A percentile compares a stretch with the other conserved stretches of the same genome.
phyloP scores from a whole-genome alignment of 805 yeast species.

The Saturnispora diversa region DNA sequence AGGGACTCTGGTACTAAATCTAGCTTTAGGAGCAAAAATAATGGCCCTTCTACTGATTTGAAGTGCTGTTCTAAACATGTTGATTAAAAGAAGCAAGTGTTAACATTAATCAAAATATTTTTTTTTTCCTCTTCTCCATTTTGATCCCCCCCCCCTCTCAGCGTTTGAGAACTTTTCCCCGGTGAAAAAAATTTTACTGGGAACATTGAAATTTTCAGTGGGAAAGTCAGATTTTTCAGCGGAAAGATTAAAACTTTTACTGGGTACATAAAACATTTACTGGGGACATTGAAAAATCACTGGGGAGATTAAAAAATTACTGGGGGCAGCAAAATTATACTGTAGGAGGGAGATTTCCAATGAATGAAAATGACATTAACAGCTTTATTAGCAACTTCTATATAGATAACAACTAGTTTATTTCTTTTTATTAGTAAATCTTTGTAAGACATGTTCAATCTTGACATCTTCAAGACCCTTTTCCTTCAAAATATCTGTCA shows the following conservation, averaged over 20 bases:
- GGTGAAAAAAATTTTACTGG: not conserved
- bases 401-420: not conserved
- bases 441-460: constrained; percentile 82
- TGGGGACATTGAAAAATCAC: not conserved
- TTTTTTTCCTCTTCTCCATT: not conserved
- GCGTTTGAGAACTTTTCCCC: not conserved
- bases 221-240: too few species aligned
- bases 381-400: not conserved
- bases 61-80: not conserved
- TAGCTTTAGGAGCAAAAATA: not conserved
- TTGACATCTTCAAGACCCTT: constrained; percentile 78
- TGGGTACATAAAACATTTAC: not conserved
- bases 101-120: not conserved
- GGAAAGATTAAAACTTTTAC: too few species aligned
- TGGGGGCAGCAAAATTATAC: not conserved
- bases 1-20: not conserved
- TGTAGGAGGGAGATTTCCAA: too few species aligned
- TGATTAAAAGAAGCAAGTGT: not conserved
- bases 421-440: constrained; percentile 57
- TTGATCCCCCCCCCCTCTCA: too few species aligned
- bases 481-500: constrained; percentile 62
- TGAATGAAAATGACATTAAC: not conserved
- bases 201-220: not conserved
- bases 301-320: not conserved
- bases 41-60: not conserved